Evolutionary conservation across 805 yeast species (phyloP).

Genomic region (Lachancea quebecensis): DNA sequence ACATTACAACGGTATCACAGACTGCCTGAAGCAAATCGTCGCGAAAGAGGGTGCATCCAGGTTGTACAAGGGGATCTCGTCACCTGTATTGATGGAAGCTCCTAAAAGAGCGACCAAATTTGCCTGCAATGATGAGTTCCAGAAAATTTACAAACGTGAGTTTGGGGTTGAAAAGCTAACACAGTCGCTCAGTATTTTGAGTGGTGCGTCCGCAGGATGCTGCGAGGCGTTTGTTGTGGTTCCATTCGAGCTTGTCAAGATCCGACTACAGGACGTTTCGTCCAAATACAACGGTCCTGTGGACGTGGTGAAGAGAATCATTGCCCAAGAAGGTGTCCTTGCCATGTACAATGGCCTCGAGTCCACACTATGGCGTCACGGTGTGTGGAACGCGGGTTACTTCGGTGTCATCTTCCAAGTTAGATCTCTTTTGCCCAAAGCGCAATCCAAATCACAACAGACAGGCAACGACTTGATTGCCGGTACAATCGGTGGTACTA

Average conservation of each 20-base stretch:
- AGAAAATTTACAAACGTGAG: slow-evolving; percentile 63
- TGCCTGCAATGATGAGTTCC: slow-evolving; percentile 97
- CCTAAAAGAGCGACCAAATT: slow-evolving; percentile 98
- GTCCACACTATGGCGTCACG: slow-evolving; percentile 96
- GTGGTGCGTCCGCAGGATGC: slow-evolving; percentile 99
- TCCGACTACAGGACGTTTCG: slow-evolving; percentile 83
- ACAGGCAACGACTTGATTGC: slow-evolving; percentile 82
- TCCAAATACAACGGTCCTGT: slow-evolving; percentile 78
- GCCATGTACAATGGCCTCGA: slow-evolving; percentile 93
- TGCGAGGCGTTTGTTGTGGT: slow-evolving; percentile 95
- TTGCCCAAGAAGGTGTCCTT: slow-evolving; percentile 67
- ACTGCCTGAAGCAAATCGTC: slow-evolving; percentile 77
- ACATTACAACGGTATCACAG: slow-evolving; percentile 76
- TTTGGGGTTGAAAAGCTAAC: slow-evolving; percentile 67
- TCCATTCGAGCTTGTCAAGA: slow-evolving; percentile 94
- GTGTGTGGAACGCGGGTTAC: slow-evolving; percentile 96
- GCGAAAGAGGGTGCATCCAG: slow-evolving; percentile 77
- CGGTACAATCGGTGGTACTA: slow-evolving; percentile 95
- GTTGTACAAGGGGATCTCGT: slow-evolving; percentile 87
- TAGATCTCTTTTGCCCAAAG: slow-evolving; percentile 69
- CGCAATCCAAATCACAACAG: slow-evolving; percentile 62
- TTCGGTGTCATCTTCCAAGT: slow-evolving; percentile 92
- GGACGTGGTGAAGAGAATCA: slow-evolving; percentile 70
- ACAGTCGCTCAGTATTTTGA: slow-evolving; percentile 78
- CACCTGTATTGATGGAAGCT: slow-evolving; percentile 98